Evolutionary conservation across 306 rosid species (phyloP), one percentile per base, ranked within the genome.

Genomic region (Albizia julibrissin): DNA sequence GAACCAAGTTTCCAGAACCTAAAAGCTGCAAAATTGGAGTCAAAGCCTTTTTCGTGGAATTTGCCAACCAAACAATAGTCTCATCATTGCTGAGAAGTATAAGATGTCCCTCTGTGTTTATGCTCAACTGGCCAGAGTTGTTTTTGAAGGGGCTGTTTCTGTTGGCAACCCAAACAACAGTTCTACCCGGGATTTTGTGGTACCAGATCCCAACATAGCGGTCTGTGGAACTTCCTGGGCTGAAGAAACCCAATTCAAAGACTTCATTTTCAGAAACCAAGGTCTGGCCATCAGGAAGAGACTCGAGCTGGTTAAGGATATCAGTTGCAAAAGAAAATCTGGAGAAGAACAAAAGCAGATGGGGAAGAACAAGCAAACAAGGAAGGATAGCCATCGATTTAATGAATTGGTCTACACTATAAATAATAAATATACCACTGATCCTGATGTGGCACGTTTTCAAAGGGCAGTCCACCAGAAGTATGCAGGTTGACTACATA

Each of bases 11-110:
- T 29, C 31, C 31, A 29, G 31, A 29, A 3, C 31, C 31, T 29
- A 29, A 29, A 0, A 29, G 31, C 31, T 83, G 74, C 0, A 82
- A 18, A 0, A 24, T 22, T 11, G 81, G 84, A 19, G 47, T 83
- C 6, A 16, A 42, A 0, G 31, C 76, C 22, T 42, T 31, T 19
- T 27, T 72, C 1, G 21, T 9, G 39, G 81, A 52, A 21, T 47
- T 74, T 10, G 71, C 34, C 0, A 46, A 85, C 93, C 93, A 89
- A 75, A 88, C 74, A 61, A 81, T 44, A 39, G 42, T 70, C 7
- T 78, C 54, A 6, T 80, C 80, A 1, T 52, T 18, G 59, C 34
- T 50, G 27, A 77, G 31, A 21, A 89, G 82, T 40, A 84, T 74
- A 72, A 72, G 71, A 46, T 43, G 31, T 29, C 31, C 31, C 31